Base-by-base conservation (phyloP, 257 asterid genomes). In the Penstemon newberryi region DNA sequence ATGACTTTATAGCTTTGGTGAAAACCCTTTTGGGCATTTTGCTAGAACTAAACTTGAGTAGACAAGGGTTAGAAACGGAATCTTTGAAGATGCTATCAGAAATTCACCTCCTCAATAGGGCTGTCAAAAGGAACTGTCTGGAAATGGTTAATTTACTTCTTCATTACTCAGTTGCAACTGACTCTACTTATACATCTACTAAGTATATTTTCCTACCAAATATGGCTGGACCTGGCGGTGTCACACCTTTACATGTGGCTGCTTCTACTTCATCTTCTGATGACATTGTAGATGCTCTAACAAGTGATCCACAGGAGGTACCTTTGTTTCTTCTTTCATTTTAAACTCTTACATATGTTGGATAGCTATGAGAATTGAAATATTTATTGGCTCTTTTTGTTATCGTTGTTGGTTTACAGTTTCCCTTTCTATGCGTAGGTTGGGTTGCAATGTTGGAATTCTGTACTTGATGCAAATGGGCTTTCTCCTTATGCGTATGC, bases 241-340 rank as follows among this genome's bases (percentile, higher is more conserved):
- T 89, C 77, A 89, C 96, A 56, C 96, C 97, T 70, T 69, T 91
- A 61, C 97, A 91, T 77, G 70, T 91, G 81, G 96, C 89, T 73
- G 97, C 97, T 77, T 86, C 78, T 57, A 73, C 81, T 19, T 75
- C 88, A 12, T 79, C 74, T 53, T 81, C 95, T 1, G 88, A 81
- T 25, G 87, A 83, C 40, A 70, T 86, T n/a, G 85, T 91, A 65
- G 95, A 88, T 74, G 82, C 86, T 65, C 80, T 91, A 44, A 89
- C 95, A 9, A 86, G 78, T 50, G 97, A 91, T 71, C 91, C 96
- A 4, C 85, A 79, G 53, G 82, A 89, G 97, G 97, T 91, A 86
- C 15, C 37, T 59, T 63, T 54, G n/a, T 56, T 33, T 25, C 12
- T 25, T 46, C 6, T 56, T 65, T 41, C 36, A 18, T 63, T 64